Evolutionary conservation across 1,284 basidiomycete species (phyloP).

Genomic region (Pyrrhoderma noxium): DNA sequence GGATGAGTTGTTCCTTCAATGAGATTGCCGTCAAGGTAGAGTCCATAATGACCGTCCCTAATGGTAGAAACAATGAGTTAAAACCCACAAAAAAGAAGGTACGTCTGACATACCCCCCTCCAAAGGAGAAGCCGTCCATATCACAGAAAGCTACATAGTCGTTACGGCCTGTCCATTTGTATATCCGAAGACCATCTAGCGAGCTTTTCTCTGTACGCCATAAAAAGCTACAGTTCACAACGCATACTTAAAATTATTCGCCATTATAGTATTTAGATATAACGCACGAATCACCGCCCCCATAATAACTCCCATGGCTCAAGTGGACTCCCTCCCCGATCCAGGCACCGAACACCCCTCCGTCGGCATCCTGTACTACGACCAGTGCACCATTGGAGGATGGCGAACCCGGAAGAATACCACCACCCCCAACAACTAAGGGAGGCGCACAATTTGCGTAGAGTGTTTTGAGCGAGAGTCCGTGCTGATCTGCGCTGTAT

Average conservation of each 20-base stretch:
- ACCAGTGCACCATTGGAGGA: constrained; percentile 37
- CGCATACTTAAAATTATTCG: background rate
- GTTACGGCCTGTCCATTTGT: constrained; percentile 86
- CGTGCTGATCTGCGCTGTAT: constrained; percentile 94
- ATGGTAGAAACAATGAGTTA: background rate
- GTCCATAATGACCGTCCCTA: constrained; percentile 81
- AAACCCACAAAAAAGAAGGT: constrained; percentile 8
- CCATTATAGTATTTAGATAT: constrained; percentile 18
- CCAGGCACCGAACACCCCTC: constrained; percentile 73
- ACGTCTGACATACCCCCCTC: constrained; percentile 68
- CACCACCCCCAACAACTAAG: constrained; percentile 21
- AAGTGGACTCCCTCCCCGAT: constrained; percentile 64
- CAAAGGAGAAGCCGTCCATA: constrained; percentile 73
- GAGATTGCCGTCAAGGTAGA: constrained; percentile 84
- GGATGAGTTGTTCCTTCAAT: constrained; percentile 76
- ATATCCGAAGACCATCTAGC: constrained; percentile 43
- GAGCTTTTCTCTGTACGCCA: constrained; percentile 46
- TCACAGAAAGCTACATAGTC: constrained; percentile 89
- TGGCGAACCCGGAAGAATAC: constrained; percentile 20
- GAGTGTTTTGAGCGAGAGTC: constrained; percentile 85
- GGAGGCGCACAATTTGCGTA: constrained; percentile 56
- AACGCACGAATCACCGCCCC: constrained; percentile 76
- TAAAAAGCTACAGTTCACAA: constrained; percentile 51
- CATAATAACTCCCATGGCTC: constrained; percentile 67
- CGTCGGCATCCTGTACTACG: constrained; percentile 53